Evolutionary conservation across 169 alveolate genomes (phyloP).

Genomic region (Eimeria acervulina): DNA sequence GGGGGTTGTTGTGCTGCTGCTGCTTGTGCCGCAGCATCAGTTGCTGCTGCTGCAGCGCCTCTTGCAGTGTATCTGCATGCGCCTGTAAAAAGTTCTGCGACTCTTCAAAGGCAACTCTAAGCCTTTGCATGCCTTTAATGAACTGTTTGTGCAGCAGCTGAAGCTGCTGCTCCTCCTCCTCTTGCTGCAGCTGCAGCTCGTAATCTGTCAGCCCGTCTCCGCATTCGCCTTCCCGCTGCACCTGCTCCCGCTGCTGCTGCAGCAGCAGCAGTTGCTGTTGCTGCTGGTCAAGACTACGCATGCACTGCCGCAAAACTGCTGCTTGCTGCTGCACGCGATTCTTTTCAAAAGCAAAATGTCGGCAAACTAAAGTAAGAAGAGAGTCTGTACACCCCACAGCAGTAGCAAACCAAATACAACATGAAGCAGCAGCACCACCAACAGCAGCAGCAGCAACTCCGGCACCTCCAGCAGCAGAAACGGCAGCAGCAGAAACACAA

Average conservation of each 20-base stretch:
- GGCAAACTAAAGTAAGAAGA: conserved; percentile 73
- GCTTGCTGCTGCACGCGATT: conserved; percentile 83
- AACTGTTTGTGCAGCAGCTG: conserved; percentile 10
- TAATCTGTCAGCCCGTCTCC: neutral
- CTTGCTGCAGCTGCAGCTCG: conserved; percentile 53
- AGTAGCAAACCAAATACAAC: neutral
- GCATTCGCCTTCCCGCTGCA: neutral
- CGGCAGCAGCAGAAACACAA: neutral
- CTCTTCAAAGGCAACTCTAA: conserved; percentile 35
- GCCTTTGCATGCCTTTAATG: conserved; percentile 42
- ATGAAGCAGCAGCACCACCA: neutral
- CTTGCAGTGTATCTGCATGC: conserved; percentile 52
- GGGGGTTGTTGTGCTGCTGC: neutral
- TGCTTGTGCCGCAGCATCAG: conserved; percentile 41
- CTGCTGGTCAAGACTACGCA: conserved; percentile 20
- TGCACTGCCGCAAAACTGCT: conserved; percentile 55
- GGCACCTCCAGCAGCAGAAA: conserved; percentile 3
- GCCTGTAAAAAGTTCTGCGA: conserved; percentile 14
- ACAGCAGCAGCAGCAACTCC: conserved; percentile 9
- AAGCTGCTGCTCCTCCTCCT: conserved; percentile 56
- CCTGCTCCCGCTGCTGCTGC: conserved; percentile 51
- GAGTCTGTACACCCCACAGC: conserved; percentile 60
- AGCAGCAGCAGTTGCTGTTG: conserved; percentile 55
- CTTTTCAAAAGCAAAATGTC: conserved; percentile 79
- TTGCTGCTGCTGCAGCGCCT: conserved; percentile 79